Conservation (phyloP, 805 yeast species). For the Candida golubevii region DNA sequence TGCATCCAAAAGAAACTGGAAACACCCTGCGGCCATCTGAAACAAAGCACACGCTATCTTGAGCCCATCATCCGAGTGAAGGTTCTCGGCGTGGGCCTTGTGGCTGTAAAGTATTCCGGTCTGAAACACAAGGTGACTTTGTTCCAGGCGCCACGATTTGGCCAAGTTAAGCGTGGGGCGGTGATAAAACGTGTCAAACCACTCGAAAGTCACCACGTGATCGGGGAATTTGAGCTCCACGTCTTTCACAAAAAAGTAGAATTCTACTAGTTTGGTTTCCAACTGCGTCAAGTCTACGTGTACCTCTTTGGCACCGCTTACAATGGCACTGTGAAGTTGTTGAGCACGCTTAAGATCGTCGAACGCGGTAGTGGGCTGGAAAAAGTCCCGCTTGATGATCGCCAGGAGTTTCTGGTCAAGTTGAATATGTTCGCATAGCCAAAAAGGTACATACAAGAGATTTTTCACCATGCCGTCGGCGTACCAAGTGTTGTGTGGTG, state of each 20-base stretch:
- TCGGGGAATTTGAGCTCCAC: conserved; percentile 58
- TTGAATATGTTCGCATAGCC: conserved; percentile 4
- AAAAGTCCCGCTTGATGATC: conserved; percentile 45
- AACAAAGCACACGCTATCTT: conserved; percentile 60
- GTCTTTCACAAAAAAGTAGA: conserved; percentile 42
- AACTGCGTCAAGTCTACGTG: conserved; percentile 3
- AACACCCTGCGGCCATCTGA: conserved; percentile 71
- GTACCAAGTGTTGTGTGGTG: too few species aligned
- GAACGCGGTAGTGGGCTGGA: conserved; percentile 34
- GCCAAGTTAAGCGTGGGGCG: conserved; percentile 16
- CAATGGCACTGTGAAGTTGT: conserved; percentile 39
- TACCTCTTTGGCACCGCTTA: conserved; percentile 30
- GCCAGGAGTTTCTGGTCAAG: conserved; percentile 27
- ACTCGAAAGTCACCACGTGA: conserved; percentile 56
- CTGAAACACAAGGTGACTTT: conserved; percentile 60
- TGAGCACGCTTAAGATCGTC: conserved; percentile 40
- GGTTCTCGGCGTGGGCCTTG: conserved; percentile 45
- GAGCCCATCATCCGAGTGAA: conserved; percentile 48
- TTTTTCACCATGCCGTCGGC: conserved; percentile 5
- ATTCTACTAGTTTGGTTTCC: conserved; percentile 37
- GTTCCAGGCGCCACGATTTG: conserved; percentile 39
- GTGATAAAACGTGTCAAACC: conserved; percentile 59
- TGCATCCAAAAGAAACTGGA: conserved; percentile 31
- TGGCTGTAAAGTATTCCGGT: conserved; percentile 61
- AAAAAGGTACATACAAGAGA: conserved; percentile 7